These are phyloP conservation scores for Ophiostoma ulmi DNA, from an alignment of 2,329 filamentous ascomycete species.

Conservation along the genomic window DNA sequence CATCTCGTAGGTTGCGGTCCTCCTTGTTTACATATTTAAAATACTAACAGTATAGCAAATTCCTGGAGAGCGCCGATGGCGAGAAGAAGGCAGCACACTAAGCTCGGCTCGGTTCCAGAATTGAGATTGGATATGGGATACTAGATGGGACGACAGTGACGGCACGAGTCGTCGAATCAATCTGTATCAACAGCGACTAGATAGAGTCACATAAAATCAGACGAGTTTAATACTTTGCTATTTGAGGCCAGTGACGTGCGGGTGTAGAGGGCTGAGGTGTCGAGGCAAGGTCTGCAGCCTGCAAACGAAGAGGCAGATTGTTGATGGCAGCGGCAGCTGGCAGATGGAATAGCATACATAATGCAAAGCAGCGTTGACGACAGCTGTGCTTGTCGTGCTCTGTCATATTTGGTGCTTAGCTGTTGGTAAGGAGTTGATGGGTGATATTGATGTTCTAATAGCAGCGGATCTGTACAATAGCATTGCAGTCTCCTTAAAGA, in stretches of 20 bases:
- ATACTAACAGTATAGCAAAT: constrained; percentile 39
- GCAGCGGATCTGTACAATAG: too few relatives aligned
- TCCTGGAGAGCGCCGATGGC: constrained; percentile 42
- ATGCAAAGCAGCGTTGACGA: too few relatives aligned
- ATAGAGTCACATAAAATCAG: constrained; percentile 2
- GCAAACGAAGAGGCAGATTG: too few relatives aligned
- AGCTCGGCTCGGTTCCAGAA: background rate
- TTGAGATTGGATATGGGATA: background rate
- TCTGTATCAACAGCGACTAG: background rate
- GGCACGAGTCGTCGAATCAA: background rate
- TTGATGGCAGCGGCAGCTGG: too few relatives aligned
- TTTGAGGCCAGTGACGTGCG: too few relatives aligned
- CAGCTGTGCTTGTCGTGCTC: too few relatives aligned
- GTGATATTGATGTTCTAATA: too few relatives aligned
- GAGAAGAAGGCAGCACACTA: constrained; percentile 30
- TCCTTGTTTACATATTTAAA: too few relatives aligned
- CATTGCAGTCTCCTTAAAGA: too few relatives aligned
- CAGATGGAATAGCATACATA: too few relatives aligned
- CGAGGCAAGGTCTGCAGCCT: background rate
- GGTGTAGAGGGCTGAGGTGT: background rate
- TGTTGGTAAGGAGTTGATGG: too few relatives aligned
- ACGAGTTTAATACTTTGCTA: background rate
- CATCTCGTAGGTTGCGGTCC: constrained; percentile 48
- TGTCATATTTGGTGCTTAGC: too few relatives aligned
- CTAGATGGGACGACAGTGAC: background rate